Evolutionary conservation across 495 filamentous ascomycete genomes (phyloP).

Genomic region (Margaritispora aquatica): DNA sequence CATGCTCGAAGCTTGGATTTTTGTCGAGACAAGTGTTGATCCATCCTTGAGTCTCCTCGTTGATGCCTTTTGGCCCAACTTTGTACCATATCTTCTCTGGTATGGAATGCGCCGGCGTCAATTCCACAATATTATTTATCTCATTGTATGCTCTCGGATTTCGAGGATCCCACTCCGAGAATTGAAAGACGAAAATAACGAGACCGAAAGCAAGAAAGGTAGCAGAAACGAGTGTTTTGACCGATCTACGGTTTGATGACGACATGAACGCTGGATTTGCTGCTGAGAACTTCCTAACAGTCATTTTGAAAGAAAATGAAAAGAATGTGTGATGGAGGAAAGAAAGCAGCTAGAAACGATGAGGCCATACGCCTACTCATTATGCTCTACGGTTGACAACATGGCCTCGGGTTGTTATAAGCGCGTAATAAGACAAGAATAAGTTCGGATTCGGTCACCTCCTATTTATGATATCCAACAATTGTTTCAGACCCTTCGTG

Average conservation of each 20-base stretch:
- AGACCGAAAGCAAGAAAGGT: background rate
- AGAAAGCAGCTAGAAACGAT: background rate
- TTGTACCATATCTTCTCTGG: conserved; percentile 15
- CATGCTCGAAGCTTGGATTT: conserved; percentile 2
- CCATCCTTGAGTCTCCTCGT: background rate
- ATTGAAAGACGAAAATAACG: background rate
- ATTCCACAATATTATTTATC: background rate
- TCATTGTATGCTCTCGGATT: background rate
- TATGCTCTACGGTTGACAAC: no score
- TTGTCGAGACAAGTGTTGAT: conserved; percentile 2
- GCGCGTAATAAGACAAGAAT: no score
- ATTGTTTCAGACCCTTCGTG: background rate
- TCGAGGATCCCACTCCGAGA: background rate
- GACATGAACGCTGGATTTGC: background rate
- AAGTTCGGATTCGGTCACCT: no score
- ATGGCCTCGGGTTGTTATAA: no score
- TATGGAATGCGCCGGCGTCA: background rate
- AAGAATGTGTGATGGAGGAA: background rate
- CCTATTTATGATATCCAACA: background rate
- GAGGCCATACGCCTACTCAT: no score
- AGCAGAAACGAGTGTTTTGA: background rate
- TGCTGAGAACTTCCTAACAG: background rate
- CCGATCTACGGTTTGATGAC: background rate
- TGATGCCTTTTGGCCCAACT: background rate
- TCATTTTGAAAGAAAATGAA: background rate